Evolutionary conservation across 306 rosid species (phyloP).

Genomic region (Vicia faba): DNA sequence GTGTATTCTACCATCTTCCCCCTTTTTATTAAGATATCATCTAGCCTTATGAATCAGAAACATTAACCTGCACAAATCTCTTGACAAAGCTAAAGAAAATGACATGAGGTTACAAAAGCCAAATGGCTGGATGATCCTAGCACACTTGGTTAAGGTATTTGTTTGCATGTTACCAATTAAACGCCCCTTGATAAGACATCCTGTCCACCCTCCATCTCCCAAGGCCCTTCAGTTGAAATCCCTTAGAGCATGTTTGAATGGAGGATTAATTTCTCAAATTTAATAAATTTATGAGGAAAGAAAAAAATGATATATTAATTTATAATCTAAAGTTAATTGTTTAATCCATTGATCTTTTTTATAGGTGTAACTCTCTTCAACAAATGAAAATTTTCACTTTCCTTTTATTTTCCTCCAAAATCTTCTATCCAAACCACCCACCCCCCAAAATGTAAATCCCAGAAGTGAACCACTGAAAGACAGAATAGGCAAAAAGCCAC

Average conservation of each 20-base stretch:
- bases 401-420: not conserved
- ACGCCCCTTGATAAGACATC: not conserved
- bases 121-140: conserved; percentile 3
- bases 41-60: conserved; percentile 1
- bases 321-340: not conserved
- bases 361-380: not conserved
- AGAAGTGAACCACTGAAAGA: conserved; percentile 27
- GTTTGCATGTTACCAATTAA: conserved; percentile 16
- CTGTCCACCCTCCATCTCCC: conserved; percentile 18
- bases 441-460: not conserved
- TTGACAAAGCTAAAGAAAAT: conserved; percentile 16
- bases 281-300: not conserved
- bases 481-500: conserved; percentile 2
- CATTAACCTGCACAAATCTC: not conserved
- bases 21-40: not conserved
- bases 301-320: not conserved
- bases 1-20: too few relatives aligned
- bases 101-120: conserved; percentile 2
- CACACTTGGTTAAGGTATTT: not conserved
- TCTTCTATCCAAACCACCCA: not conserved
- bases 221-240: conserved; percentile 2
- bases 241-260: not conserved
- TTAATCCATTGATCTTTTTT: not conserved
- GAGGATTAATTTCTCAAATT: not conserved
- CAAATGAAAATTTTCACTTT: not conserved